A percentile compares a stretch with the other conserved stretches of the same genome.
These are phyloP conservation scores for Starmerella apis DNA, from an alignment of 805 yeast genomes.

Conservation along the genomic window DNA sequence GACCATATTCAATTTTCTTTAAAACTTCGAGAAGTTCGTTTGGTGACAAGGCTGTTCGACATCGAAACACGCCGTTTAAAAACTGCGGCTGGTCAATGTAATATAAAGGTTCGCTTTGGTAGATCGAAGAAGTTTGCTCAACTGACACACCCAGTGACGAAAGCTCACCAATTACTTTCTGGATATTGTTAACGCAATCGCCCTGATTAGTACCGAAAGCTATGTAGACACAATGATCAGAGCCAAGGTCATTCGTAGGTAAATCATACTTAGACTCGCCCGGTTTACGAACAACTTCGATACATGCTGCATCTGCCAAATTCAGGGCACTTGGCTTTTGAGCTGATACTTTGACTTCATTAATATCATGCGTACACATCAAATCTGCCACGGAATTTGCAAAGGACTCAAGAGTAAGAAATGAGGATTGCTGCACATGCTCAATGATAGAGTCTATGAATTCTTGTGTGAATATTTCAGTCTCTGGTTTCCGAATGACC, in stretches of 20 bases:
- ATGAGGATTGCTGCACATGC: constrained; percentile 68
- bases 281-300: constrained; percentile 47
- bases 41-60: constrained; percentile 56
- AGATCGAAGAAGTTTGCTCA: constrained; percentile 59
- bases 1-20: constrained; percentile 69
- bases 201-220: constrained; percentile 92
- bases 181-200: constrained; percentile 52
- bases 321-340: constrained; percentile 84
- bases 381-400: constrained; percentile 60
- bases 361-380: constrained; percentile 38
- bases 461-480: constrained; percentile 19
- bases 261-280: constrained; percentile 32
- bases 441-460: constrained; percentile 32
- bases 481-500: constrained; percentile 35
- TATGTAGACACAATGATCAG: constrained; percentile 48
- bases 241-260: not conserved
- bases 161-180: constrained; percentile 43
- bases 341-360: constrained; percentile 47
- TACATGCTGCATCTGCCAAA: constrained; percentile 84
- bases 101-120: constrained; percentile 90
- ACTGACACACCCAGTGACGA: constrained; percentile 39
- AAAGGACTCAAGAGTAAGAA: constrained; percentile 88
- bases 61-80: constrained; percentile 68
- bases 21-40: constrained; percentile 47
- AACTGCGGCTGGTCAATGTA: constrained; percentile 68